Evolutionary conservation across 2,329 filamentous ascomycete genomes (phyloP).

Genomic region (Ceratocystis cacaofunesta): DNA sequence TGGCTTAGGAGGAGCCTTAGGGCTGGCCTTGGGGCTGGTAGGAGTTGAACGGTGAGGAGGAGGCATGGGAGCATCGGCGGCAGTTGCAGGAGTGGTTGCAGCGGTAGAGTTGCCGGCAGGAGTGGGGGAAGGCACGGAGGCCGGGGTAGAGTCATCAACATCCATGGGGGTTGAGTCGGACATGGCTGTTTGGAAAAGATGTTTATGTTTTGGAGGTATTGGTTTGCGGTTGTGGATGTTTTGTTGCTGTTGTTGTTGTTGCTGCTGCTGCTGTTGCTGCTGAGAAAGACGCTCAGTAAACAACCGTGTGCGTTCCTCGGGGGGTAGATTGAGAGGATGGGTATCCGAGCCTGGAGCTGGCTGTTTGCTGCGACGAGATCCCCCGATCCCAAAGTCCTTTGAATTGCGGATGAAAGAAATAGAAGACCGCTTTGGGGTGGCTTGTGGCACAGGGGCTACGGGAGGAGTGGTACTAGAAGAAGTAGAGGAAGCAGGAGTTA

Average conservation of each 20-base stretch:
- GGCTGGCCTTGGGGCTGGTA: conserved; percentile 41
- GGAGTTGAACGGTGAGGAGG: conserved; percentile 50
- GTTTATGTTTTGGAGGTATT: conserved; percentile 2
- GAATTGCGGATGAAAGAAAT: conserved; percentile 33
- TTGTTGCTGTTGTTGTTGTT: not conserved
- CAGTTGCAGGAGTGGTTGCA: conserved; percentile 27
- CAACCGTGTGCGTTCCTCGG: conserved; percentile 69
- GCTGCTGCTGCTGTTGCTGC: conserved; percentile 6
- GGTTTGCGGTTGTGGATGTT: not conserved
- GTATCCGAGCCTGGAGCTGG: conserved; percentile 44
- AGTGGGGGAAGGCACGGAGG: conserved; percentile 32
- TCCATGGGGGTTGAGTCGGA: conserved; percentile 58
- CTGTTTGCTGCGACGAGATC: conserved; percentile 36
- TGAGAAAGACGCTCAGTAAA: conserved; percentile 28
- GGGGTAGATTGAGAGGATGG: conserved; percentile 80
- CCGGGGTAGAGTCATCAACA: conserved; percentile 49
- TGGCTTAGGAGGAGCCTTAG: conserved; percentile 40
- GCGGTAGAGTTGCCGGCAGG: not conserved
- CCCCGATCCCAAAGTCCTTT: conserved; percentile 31
- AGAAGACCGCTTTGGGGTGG: conserved; percentile 17
- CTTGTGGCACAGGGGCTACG: not conserved
- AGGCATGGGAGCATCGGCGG: conserved; percentile 38
- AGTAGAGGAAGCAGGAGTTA: conserved; percentile 1
- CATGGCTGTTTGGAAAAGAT: conserved; percentile 43
- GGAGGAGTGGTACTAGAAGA: conserved; percentile 1